Base-by-base conservation (phyloP, 106 monocot genomes). In the Platanthera zijinensis region DNA sequence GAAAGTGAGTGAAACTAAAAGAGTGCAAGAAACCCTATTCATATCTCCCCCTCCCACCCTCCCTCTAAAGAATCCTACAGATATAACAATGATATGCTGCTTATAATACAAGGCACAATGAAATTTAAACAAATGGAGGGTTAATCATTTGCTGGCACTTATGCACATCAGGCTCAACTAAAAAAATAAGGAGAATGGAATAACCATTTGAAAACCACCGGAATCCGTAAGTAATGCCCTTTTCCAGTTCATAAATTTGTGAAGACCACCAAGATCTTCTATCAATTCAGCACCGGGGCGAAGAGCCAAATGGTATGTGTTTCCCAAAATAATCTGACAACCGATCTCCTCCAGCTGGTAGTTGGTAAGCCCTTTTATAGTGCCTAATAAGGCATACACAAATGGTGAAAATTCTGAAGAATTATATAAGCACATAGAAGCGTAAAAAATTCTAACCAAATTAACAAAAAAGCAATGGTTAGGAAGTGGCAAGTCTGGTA, bases 181-280 rank as follows among this genome's bases (percentile, higher is more conserved):
- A 64, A 25, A 77, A 61, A 63, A 54, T 32, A 22, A 80, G 52
- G 48, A 78, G 21, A 75, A 49, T 62, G 49, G 13, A 52, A 69
- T 61, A 78, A 99, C 99, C 99, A 99, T 99, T 86, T 99, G 94
- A 80, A 99, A 99, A 80, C 99, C 99, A 71, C 99, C 99, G 62
- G 99, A 99, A 80, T 99, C 99, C 49, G 99, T 99, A 56, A 99
- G 92, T 22, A 99, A 82, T 70, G 86, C 92, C 61, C 99, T 84
- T 82, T 99, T 92, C 99, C 99, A 99, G 76, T 99, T 99, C 99
- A 99, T 99, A 80, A 94, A 99, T 76, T 90, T 94, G 84, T 99
- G 99, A 71, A 99, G 99, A 79, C 99, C 99, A 13, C 99, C 99
- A 63, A 94, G 52, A 2, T 94, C 94, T 88, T 99, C 94, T 75